Base-by-base conservation (phyloP, 2,329 filamentous ascomycete species). In the Sarocladiaceae sp. region DNA sequence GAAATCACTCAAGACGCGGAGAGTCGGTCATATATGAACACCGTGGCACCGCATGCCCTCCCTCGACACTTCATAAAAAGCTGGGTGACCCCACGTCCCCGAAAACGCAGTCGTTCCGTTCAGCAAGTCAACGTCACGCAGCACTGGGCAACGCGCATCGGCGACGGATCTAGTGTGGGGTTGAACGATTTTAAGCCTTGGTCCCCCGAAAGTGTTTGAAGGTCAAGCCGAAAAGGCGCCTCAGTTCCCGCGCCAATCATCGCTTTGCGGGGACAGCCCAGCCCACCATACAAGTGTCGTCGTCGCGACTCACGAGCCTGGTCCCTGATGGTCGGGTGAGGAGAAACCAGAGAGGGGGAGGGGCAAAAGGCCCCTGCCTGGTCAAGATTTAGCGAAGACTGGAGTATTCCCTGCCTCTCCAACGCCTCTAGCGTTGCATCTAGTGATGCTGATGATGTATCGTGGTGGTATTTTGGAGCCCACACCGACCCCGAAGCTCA, bases 211-310 rank as follows among this genome's bases (percentile, higher is more conserved):
- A 48, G 26, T 33, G 28, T 33, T 44, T 48, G 44, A 28, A 48
- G 44, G 28, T 48, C 44, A 48, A 48, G 44, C 44, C 44, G 44
- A 48, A 48, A 48, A 48, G 44, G 44, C 44, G 44, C 44, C 47
- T 50, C 47, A 37, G 28, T 47, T 56, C 23, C 54, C 54, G 54
- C 54, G 40, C 54, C 54, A 56, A 56, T 56, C 54, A 56, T 6
- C 28, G 28, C 17, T 11, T 33, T 5, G 47, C 31, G 49, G 36
- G 42, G 53, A 39, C 42, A 52, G 7, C 22, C 23, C 4, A 46
- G 18, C n/a, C 52, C 35, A 17, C 23, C 44, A n/a, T 15, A 48
- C 44, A 15, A 48, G 28, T n/a, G 25, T n/a, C 5, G 23, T 23
- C 13, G 28, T 48, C n/a, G 25, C 26, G 44, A 33, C 26, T 31